Evolutionary conservation across 805 yeast species (phyloP), one percentile per base, ranked within the genome.

Genomic region (Wickerhamomyces kurtzmanii): DNA sequence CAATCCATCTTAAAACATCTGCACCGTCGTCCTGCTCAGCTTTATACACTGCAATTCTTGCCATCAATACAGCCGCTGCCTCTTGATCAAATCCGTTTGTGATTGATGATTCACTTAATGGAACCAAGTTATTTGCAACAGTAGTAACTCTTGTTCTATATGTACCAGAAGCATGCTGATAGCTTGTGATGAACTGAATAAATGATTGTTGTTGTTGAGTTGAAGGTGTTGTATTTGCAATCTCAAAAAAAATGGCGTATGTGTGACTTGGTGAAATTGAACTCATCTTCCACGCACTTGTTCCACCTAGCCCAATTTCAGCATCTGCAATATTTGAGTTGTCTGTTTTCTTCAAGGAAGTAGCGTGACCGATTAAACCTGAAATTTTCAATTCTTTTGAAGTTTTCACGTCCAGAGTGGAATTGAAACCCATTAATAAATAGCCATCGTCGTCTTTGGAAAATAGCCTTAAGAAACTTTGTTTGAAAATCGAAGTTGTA

Each of bases 81-180:
- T 91, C 97, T 64, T 91, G 97, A 58, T 91, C 99, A 53, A 91
- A 91, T n/a, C 91, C 65, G 17, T 62, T 61, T 5, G 69, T 62
- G 32, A 71, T 59, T 27, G 59, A 58, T 17, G 79, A 68, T 23
- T 61, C 59, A n/a, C 75, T 74, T 24, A 71, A 65, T 31, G 72
- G 67, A 12, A 65, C 54, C 38, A 71, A 47, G 36, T 59, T 58
- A 26, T 74, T 63, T 11, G 65, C 64, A 17, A 91, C 66, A 1
- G 97, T 91, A 14, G 98, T 89, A 20, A 91, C 96, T 43, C 96
- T 73, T 34, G 84, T 62, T 47, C 96, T 71, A 49, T 72, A 80
- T 9, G 89, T 70, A 32, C 98, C 98, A 17, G 87, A 77, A n/a
- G 96, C 70, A 58, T 91, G 97, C 61, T 91, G 94, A 58, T 91